These are phyloP conservation scores for Neonectria faginata DNA, from an alignment of 2,329 filamentous ascomycete genomes.

Conservation along the genomic window DNA sequence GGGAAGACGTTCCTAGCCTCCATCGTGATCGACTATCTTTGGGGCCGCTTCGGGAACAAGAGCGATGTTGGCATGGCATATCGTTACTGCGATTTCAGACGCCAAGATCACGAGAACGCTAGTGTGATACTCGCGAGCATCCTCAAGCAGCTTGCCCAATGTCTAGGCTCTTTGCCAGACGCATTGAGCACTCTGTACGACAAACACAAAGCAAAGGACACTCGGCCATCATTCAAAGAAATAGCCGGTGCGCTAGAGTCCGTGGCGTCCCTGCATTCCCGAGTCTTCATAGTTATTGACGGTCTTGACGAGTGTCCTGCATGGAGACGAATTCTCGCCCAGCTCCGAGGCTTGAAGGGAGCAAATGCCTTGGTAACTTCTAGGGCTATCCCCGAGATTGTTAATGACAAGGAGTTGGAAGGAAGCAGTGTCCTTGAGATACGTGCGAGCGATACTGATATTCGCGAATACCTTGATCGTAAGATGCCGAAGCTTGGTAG, in stretches of 20 bases:
- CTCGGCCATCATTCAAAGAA: constrained; percentile 8
- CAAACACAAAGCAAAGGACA: constrained; percentile 11
- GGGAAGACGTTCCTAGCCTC: constrained; percentile 17
- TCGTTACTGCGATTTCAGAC: constrained; percentile 12
- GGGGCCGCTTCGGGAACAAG: neutral
- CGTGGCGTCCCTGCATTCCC: constrained; percentile 10
- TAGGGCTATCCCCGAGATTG: neutral
- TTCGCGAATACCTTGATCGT: constrained; percentile 10
- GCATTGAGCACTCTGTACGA: constrained; percentile 7
- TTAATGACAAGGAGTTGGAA: neutral
- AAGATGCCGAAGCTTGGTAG: neutral
- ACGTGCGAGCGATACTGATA: neutral
- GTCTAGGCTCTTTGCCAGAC: constrained; percentile 7
- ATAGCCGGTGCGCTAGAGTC: neutral
- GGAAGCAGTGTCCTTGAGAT: constrained; percentile 5
- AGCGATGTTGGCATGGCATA: constrained; percentile 9
- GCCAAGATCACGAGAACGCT: constrained; percentile 1
- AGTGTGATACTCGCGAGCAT: constrained; percentile 6
- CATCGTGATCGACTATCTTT: constrained; percentile 10
- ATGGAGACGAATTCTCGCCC: neutral
- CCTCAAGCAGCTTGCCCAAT: constrained; percentile 16
- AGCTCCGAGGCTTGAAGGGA: neutral
- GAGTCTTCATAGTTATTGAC: constrained; percentile 14
- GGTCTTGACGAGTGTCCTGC: constrained; percentile 19
- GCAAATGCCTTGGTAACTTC: constrained; percentile 10